Base-by-base conservation (phyloP, 2,329 filamentous ascomycete genomes). In the Botrytis paeoniae region DNA sequence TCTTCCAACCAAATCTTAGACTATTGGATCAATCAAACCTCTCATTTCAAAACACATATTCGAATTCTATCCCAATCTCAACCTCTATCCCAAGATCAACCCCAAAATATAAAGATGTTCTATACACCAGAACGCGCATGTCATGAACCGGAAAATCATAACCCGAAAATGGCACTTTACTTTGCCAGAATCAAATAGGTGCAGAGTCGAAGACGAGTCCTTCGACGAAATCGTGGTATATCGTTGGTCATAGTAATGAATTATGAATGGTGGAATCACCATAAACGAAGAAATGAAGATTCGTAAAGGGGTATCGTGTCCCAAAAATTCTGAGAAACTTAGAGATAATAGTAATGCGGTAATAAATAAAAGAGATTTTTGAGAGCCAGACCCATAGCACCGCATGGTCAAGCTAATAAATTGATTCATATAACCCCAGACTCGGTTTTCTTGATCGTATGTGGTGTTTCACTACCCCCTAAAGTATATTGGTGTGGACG, bases 271-370 rank as follows among this genome's bases (percentile, higher is more conserved):
- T 10, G 10, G 37, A 25, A 51, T 37, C 22, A 22, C 12, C 12
- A 37, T 51, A n/a, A 16, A 12, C 8, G 10, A 25, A 32, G 6
- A 12, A 8, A 37, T 25, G n/a, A 9, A 14, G 3, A 51, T 32
- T 37, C 22, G 22, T 37, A n/a, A 51, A 18, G 14, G 39, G 0
- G 6, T 6, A 25, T 65, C 6, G 0, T 9, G 4, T 29, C 7
- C 9, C 1, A 4, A 7, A 9, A 32, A 0, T 37, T 39, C 10
- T 2, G 20, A 41, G 22, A n/a, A 20, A 2, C 16, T 9, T 7
- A 25, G 6, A 39, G 48, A 4, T 12, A 14, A 29, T 29, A 1
- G 2, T 29, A 3, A 5, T 22, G 2, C 3, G 1, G 25, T 12
- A 22, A 16, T 41, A 1, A 22, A 54, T 25, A 66, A 9, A 25